These are phyloP conservation scores for Pseudozyma hubeiensis DNA, from an alignment of 1,284 basidiomycete species.

Conservation along the genomic window DNA sequence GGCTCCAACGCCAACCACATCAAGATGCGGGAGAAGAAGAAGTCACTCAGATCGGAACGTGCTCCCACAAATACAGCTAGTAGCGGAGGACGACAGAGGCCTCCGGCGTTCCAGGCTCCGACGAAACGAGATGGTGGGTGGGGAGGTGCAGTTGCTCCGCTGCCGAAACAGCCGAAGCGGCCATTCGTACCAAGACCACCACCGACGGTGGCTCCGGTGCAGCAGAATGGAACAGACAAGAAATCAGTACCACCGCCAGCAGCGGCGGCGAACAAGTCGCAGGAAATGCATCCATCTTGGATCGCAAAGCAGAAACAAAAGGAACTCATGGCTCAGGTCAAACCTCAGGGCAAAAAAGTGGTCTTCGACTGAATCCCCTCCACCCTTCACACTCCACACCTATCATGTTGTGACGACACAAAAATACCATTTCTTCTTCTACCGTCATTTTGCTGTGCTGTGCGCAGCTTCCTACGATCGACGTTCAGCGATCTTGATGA, in stretches of 20 bases:
- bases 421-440: too few relatives aligned
- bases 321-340: slow-evolving; percentile 51
- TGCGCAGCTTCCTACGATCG: slow-evolving; percentile 12
- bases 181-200: slow-evolving; percentile 2
- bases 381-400: neutral
- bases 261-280: slow-evolving; percentile 10
- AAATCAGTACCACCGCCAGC: neutral
- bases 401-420: neutral
- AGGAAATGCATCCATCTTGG: slow-evolving; percentile 61
- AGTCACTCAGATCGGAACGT: slow-evolving; percentile 18
- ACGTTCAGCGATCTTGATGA: slow-evolving; percentile 70
- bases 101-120: slow-evolving; percentile 39
- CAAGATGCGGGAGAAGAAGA: slow-evolving; percentile 54
- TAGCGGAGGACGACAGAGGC: slow-evolving; percentile 21
- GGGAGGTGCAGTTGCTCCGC: slow-evolving; percentile 28
- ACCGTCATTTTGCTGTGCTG: too few relatives aligned
- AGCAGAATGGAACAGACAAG: neutral
- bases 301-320: slow-evolving; percentile 64
- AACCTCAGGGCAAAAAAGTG: slow-evolving; percentile 58
- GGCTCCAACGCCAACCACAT: slow-evolving; percentile 90
- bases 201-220: neutral
- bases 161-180: slow-evolving; percentile 32
- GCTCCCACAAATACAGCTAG: neutral
- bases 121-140: slow-evolving; percentile 36
- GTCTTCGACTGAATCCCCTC: slow-evolving; percentile 51